phyloP scores from a whole-genome alignment of 208 protist genomes.

The Crithidia fasciculata region DNA sequence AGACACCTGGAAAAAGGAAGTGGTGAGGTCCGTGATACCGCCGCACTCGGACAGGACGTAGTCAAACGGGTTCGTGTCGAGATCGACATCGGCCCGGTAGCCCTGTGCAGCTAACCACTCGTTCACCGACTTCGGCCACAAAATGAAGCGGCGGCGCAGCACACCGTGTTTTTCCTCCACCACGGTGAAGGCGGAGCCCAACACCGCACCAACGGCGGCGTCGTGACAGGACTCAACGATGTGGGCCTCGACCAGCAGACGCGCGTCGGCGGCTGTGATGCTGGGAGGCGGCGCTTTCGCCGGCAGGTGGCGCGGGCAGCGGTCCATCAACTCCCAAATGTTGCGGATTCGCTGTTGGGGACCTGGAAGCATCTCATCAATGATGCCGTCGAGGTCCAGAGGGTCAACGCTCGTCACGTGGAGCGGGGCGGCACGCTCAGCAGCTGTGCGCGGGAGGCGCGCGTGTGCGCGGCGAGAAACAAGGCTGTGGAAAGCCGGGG shows the following conservation, averaged over 20 bases:
- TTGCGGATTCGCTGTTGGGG: background rate
- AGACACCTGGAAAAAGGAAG: conserved; percentile 25
- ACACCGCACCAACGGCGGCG: background rate
- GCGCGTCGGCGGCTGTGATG: too few relatives aligned
- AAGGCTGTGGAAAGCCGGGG: conserved; percentile 3
- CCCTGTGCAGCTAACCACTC: conserved; percentile 5
- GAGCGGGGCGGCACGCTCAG: background rate
- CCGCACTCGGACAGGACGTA: conserved; percentile 15
- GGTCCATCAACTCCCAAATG: conserved; percentile 2
- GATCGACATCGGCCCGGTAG: conserved; percentile 3
- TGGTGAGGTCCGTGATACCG: conserved; percentile 23
- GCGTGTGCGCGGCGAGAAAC: conserved; percentile 1
- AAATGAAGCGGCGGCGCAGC: conserved; percentile 14
- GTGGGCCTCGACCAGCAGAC: background rate
- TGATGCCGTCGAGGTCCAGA: conserved; percentile 1
- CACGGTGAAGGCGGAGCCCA: conserved; percentile 18
- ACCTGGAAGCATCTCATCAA: background rate
- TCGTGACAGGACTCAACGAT: conserved; percentile 1
- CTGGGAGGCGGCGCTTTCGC: too few relatives aligned
- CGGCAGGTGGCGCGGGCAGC: background rate
- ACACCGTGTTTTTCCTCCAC: conserved; percentile 24
- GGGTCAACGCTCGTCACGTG: background rate
- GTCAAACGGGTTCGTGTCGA: background rate
- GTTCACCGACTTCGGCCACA: conserved; percentile 29
- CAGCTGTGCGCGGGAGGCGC: conserved; percentile 11